Evolutionary conservation across 176 grass and related monocot species (phyloP).

Genomic region (Eleusine coracana): DNA sequence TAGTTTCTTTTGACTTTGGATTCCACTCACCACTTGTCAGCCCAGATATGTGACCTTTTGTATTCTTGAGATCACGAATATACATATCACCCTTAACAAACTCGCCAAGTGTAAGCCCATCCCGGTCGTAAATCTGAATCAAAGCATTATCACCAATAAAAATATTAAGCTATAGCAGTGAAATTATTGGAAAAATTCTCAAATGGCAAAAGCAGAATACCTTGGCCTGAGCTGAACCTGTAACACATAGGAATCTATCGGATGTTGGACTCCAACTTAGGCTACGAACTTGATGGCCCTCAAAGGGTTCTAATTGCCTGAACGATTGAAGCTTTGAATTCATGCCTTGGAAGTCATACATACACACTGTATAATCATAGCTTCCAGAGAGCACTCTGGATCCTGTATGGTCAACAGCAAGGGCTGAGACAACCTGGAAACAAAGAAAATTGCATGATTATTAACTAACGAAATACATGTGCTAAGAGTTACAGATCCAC

Average conservation of each 20-base stretch:
- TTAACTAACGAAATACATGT: slow-evolving; percentile 29
- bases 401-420: slow-evolving; percentile 97
- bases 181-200: slow-evolving; percentile 12
- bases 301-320: slow-evolving; percentile 92
- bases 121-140: slow-evolving; percentile 90
- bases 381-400: slow-evolving; percentile 92
- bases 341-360: slow-evolving; percentile 99
- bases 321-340: slow-evolving; percentile 96
- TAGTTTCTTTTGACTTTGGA: slow-evolving; percentile 94
- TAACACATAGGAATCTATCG: slow-evolving; percentile 88
- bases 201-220: slow-evolving; percentile 50
- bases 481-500: background rate
- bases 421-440: slow-evolving; percentile 82
- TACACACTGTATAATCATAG: slow-evolving; percentile 93
- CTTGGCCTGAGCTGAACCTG: slow-evolving; percentile 97
- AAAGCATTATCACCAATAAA: slow-evolving; percentile 33
- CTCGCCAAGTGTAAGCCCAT: slow-evolving; percentile 90
- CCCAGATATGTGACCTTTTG: slow-evolving; percentile 96
- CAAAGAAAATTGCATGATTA: slow-evolving; percentile 33
- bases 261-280: slow-evolving; percentile 98
- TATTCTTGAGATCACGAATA: slow-evolving; percentile 98
- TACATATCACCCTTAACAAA: slow-evolving; percentile 99
- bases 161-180: slow-evolving; percentile 2
- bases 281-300: slow-evolving; percentile 96
- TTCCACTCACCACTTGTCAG: slow-evolving; percentile 97